A percentile compares a stretch with the other conserved stretches of the same genome.
These are phyloP conservation scores for Eimeria sp. DNA, from an alignment of 169 alveolate species.

Conservation along the genomic window DNA sequence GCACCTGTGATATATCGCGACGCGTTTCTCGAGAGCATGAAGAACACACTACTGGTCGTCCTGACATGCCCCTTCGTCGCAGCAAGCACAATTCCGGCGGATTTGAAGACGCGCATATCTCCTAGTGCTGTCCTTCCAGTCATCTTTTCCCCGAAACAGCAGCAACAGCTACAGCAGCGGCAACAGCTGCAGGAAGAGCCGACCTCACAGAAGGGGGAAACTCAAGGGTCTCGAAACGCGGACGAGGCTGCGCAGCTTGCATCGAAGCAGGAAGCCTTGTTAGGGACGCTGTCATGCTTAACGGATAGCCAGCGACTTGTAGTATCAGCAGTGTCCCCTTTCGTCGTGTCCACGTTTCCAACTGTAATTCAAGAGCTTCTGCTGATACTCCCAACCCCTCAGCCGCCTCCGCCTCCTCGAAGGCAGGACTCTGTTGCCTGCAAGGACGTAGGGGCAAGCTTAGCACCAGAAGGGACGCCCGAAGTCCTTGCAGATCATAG, in stretches of 20 bases:
- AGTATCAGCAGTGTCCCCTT: conserved; percentile 50
- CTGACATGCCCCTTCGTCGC: conserved; percentile 72
- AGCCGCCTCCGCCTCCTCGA: conserved; percentile 67
- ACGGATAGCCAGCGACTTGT: conserved; percentile 56
- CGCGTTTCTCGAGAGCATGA: conserved; percentile 76
- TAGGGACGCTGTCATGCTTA: conserved; percentile 38
- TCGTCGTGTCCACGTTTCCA: conserved; percentile 29
- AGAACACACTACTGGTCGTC: conserved; percentile 80
- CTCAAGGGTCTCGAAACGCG: not conserved
- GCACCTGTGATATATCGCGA: conserved; percentile 80
- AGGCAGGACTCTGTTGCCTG: not conserved
- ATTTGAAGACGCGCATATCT: conserved; percentile 33
- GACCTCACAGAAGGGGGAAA: not conserved
- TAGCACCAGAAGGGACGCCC: not conserved
- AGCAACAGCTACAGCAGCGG: conserved; percentile 72
- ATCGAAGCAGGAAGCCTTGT: conserved; percentile 11
- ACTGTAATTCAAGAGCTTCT: conserved; percentile 22
- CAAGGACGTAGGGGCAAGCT: not conserved
- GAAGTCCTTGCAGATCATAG: not conserved
- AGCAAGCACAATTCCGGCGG: conserved; percentile 61
- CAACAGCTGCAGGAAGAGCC: conserved; percentile 40
- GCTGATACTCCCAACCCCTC: conserved; percentile 57
- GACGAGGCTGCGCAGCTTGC: conserved; percentile 41
- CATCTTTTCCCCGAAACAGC: conserved; percentile 16
- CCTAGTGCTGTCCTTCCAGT: conserved; percentile 18